Evolutionary conservation across 257 asterid species (phyloP).

Genomic region (Nicotiana paniculata): DNA sequence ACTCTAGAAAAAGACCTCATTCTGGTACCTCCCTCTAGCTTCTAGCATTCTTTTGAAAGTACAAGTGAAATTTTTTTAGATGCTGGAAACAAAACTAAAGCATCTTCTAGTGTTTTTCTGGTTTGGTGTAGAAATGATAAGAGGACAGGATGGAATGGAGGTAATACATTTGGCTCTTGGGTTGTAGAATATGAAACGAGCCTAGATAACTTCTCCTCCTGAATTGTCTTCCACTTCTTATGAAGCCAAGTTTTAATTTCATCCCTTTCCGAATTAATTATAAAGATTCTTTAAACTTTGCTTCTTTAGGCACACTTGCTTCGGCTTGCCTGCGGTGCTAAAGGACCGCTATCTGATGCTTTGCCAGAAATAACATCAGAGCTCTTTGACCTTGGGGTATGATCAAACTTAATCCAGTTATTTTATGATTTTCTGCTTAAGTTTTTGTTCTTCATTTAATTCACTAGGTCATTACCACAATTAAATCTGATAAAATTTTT

Average conservation of each 20-base stretch:
- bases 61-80: neutral
- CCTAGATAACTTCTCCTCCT: neutral
- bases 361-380: constrained; percentile 80
- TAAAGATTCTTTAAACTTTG: constrained; percentile 18
- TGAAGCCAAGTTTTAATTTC: constrained; percentile 3
- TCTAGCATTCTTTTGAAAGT: neutral
- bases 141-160: neutral
- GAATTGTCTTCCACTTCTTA: neutral
- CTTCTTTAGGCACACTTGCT: constrained; percentile 78
- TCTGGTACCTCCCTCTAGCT: constrained; percentile 46
- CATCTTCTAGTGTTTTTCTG: neutral
- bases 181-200: neutral
- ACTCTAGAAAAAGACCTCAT: constrained; percentile 60
- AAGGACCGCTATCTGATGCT: constrained; percentile 74
- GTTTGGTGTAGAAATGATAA: neutral
- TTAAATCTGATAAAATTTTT: neutral
- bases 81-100: neutral
- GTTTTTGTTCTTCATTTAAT: constrained; percentile 5
- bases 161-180: neutral
- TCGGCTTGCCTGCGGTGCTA: constrained; percentile 77
- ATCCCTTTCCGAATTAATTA: constrained; percentile 2
- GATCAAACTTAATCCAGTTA: constrained; percentile 17
- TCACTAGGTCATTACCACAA: neutral
- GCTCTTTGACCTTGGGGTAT: constrained; percentile 72
- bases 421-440: neutral